phyloP scores from a whole-genome alignment of 345 rosid species.

The Arabidopsis suecica region DNA sequence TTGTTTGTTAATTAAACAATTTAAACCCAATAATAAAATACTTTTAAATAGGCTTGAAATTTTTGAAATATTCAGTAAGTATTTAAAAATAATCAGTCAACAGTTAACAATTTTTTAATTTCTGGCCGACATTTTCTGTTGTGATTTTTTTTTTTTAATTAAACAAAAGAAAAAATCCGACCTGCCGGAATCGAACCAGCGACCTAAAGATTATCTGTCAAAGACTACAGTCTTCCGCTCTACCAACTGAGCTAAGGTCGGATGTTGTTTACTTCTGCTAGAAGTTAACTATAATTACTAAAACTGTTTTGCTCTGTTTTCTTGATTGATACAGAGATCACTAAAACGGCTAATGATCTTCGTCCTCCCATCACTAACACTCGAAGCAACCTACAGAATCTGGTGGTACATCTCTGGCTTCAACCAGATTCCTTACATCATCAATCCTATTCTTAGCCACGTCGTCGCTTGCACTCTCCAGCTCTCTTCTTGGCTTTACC shows the following conservation, averaged over 20 bases:
- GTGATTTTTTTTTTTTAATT: not conserved
- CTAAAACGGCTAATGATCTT: slow-evolving; percentile 67
- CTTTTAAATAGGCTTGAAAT: no score
- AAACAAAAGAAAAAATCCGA: slow-evolving; percentile 21
- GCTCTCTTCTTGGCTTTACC: slow-evolving; percentile 84
- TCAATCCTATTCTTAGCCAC: slow-evolving; percentile 59
- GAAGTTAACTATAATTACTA: fast-evolving
- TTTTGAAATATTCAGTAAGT: not conserved
- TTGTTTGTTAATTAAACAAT: no score
- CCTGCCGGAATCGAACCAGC: slow-evolving; percentile 51
- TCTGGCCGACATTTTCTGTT: slow-evolving; percentile 20
- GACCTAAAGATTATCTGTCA: slow-evolving; percentile 46
- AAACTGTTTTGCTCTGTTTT: slow-evolving; percentile 4
- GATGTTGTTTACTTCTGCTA: not conserved
- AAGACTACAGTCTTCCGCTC: slow-evolving; percentile 99
- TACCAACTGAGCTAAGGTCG: slow-evolving; percentile 99
- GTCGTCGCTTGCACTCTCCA: slow-evolving; percentile 65
- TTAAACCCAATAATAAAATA: no score
- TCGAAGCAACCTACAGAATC: slow-evolving; percentile 73
- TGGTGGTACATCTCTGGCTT: slow-evolving; percentile 91
- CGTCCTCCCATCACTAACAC: slow-evolving; percentile 74
- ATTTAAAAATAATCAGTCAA: not conserved
- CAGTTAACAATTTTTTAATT: not conserved
- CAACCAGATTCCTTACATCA: slow-evolving; percentile 60
- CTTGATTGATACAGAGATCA: slow-evolving; percentile 60